Evolutionary conservation across 2,329 filamentous ascomycete species (phyloP), one percentile per base, ranked within the genome.

Genomic region (Chrysoporthe austroafricana): DNA sequence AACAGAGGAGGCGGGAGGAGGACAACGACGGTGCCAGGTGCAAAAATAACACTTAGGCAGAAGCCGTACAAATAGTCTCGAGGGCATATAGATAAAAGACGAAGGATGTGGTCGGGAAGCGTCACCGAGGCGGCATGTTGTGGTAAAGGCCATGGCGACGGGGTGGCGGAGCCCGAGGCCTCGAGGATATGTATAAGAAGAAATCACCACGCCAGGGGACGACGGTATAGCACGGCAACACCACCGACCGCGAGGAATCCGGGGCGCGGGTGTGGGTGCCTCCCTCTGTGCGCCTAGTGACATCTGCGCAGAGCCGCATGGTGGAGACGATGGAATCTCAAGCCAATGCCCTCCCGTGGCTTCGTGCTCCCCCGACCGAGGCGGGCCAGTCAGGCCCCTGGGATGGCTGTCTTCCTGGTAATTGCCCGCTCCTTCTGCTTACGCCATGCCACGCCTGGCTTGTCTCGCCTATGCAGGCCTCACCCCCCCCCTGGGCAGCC

Each of bases 151-250:
- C 66, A 68, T 66, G 54, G 52, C 32, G 58, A 65, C 46, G 56
- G 57, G 63, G 68, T 65, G 65, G 68, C 66, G 62, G 62, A 68
- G 68, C 48, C 32, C 60, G 61, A 62, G 62, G 68, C 59, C 9
- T 61, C 48, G 46, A 59, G 58, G 59, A 61, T 68, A 70, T 70
- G 68, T 70, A 70, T 70, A 70, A 61, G 14, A 60, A 58, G 52
- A 67, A 52, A 58, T 64, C 59, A 59, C 58, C n/a, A 60, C 32
- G 50, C 63, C 18, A 46, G 18, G 16, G 9, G n/a, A 60, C 39
- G 32, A 43, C 16, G 13, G 9, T 7, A 54, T n/a, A 62, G 57
- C 48, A 26, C 26, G 26, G 18, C 8, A 16, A 64, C 46, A 44
- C 11, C 36, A 58, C 8, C 57, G 42, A 61, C 60, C 46, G 48